Conservation (phyloP, 2,329 filamentous ascomycete genomes). For the Immersiporthe knoxdaviesiana region DNA sequence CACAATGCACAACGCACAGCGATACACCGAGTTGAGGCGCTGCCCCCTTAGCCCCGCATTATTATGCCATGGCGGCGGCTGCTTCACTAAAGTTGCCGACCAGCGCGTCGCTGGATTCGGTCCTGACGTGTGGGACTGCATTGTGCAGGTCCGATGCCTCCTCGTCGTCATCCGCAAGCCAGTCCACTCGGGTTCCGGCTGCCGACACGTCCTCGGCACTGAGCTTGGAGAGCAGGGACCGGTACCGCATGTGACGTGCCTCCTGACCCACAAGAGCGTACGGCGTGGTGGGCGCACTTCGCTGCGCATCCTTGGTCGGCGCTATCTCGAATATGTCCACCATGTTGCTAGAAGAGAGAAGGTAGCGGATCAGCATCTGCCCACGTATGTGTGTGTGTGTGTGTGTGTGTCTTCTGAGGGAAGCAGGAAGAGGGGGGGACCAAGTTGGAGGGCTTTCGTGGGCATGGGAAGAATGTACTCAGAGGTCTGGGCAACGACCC, state of each 20-base stretch:
- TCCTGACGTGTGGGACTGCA: conserved; percentile 44
- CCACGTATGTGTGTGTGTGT: neutral
- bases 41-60: conserved; percentile 33
- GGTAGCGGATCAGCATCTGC: conserved; percentile 21
- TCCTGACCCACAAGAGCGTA: conserved; percentile 60
- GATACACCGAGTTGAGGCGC: neutral
- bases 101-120: conserved; percentile 48
- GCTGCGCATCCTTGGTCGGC: conserved; percentile 50
- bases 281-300: conserved; percentile 39
- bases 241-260: conserved; percentile 60
- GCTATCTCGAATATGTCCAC: conserved; percentile 70
- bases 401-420: neutral
- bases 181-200: conserved; percentile 56
- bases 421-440: no score
- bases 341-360: conserved; percentile 59
- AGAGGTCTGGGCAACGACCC: conserved; percentile 66
- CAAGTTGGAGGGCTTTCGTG: conserved; percentile 15
- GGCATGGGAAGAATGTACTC: conserved; percentile 53
- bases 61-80: conserved; percentile 54
- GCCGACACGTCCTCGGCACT: conserved; percentile 49
- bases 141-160: conserved; percentile 50
- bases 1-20: neutral
- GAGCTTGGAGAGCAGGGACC: conserved; percentile 64
- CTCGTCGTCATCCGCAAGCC: conserved; percentile 56
- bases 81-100: conserved; percentile 66